Percentiles rank a stretch among this genome's conserved stretches.
phyloP scores from a whole-genome alignment of 2,329 filamentous ascomycete species.

The Exophiala sp. region DNA sequence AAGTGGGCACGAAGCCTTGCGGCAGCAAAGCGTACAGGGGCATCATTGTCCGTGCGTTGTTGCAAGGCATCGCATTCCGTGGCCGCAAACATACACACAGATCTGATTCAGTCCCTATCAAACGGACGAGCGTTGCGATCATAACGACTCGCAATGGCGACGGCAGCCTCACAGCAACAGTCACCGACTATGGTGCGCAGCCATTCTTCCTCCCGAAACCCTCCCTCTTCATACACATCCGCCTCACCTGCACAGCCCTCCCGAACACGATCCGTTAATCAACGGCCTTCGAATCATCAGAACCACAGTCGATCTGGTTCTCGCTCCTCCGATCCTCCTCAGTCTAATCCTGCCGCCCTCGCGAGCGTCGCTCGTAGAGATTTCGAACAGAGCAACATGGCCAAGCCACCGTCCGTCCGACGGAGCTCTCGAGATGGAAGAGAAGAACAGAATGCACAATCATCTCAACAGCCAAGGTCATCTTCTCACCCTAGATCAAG shows the following conservation, averaged over 20 bases:
- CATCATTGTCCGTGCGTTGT: slow-evolving; percentile 12
- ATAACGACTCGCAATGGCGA: slow-evolving; percentile 36
- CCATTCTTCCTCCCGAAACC: slow-evolving; percentile 47
- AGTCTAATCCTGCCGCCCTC: slow-evolving; percentile 47
- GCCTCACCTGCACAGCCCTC: slow-evolving; percentile 43
- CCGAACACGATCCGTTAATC: slow-evolving; percentile 45
- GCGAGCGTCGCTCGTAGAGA: slow-evolving; percentile 62
- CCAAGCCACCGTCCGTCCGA: slow-evolving; percentile 54
- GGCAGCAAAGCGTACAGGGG: slow-evolving; percentile 10
- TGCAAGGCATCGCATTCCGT: slow-evolving; percentile 15
- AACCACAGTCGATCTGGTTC: slow-evolving; percentile 37
- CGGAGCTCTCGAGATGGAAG: slow-evolving; percentile 63
- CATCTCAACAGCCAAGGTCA: slow-evolving; percentile 44
- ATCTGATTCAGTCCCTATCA: not conserved
- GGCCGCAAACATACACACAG: slow-evolving; percentile 15
- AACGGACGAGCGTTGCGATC: not conserved
- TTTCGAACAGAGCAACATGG: slow-evolving; percentile 68
- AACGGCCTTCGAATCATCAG: slow-evolving; percentile 39
- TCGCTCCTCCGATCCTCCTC: slow-evolving; percentile 41
- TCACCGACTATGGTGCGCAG: slow-evolving; percentile 48
- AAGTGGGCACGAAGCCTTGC: slow-evolving; percentile 16
- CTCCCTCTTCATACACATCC: slow-evolving; percentile 40
- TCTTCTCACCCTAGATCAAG: slow-evolving; percentile 41
- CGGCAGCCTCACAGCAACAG: slow-evolving; percentile 43
- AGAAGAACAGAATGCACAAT: slow-evolving; percentile 53